phyloP scores from a whole-genome alignment of 352 stramenopile species.

The Phytophthora pini region DNA sequence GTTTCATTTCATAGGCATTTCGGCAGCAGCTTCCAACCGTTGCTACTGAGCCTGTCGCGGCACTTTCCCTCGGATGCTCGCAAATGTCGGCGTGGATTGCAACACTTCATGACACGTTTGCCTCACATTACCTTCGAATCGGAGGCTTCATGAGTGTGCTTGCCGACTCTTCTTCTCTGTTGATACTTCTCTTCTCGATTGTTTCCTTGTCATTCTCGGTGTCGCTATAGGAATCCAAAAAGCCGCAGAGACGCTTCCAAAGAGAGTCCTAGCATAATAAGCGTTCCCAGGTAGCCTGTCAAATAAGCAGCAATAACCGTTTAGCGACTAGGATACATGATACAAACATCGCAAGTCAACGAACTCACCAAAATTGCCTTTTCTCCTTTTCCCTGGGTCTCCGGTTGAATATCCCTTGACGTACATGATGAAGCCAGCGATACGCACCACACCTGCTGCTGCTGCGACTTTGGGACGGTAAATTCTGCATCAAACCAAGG shows the following conservation, averaged over 20 bases:
- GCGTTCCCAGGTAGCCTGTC: constrained; percentile 29
- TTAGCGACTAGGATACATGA: background rate
- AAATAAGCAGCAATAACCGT: background rate
- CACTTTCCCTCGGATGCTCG: constrained; percentile 32
- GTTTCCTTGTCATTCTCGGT: background rate
- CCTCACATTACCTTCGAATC: constrained; percentile 41
- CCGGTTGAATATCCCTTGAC: constrained; percentile 46
- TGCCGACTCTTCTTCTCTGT: constrained; percentile 12
- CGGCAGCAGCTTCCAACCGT: constrained; percentile 38
- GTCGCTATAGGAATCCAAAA: constrained; percentile 28
- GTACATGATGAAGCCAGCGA: constrained; percentile 56
- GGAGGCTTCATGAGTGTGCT: constrained; percentile 32
- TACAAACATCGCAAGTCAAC: background rate
- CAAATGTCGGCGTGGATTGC: constrained; percentile 20
- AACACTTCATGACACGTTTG: constrained; percentile 29
- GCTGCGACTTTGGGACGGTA: constrained; percentile 51
- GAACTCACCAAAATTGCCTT: constrained; percentile 45
- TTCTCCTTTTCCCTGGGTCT: constrained; percentile 45
- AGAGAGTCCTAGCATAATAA: constrained; percentile 39
- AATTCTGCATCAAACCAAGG: constrained; percentile 31
- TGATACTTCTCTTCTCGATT: constrained; percentile 2
- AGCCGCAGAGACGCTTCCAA: constrained; percentile 38
- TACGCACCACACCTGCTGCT: constrained; percentile 38
- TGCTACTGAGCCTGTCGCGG: constrained; percentile 30
- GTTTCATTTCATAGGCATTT: constrained; percentile 18